phyloP scores from a whole-genome alignment of 1,139 yeast species.

The Lipomyces yarrowii region DNA sequence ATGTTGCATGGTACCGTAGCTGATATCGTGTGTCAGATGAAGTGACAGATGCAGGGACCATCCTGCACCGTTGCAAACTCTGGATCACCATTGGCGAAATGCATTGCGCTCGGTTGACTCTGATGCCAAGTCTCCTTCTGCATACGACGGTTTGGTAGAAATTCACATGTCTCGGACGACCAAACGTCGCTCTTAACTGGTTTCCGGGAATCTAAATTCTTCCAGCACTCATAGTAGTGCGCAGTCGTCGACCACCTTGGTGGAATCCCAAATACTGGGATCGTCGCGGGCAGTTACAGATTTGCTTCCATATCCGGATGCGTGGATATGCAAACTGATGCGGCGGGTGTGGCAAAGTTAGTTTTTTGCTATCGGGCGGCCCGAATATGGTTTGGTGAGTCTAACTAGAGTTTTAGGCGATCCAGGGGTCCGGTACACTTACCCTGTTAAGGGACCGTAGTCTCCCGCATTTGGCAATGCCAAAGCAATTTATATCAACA shows the following conservation, averaged over 20 bases:
- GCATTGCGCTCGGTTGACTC: neutral
- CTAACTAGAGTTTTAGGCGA: neutral
- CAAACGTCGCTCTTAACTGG: neutral
- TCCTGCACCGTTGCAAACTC: neutral
- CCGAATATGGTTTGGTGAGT: neutral
- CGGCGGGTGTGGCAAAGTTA: neutral
- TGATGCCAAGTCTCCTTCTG: neutral
- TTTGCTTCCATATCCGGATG: neutral
- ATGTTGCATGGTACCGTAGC: neutral
- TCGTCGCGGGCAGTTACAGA: neutral
- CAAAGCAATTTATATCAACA: neutral
- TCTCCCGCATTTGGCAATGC: neutral
- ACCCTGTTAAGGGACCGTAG: neutral
- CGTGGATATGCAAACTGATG: neutral
- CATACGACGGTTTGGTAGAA: neutral
- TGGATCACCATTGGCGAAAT: neutral
- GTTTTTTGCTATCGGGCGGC: neutral
- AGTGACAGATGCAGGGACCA: neutral
- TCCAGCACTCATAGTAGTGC: neutral
- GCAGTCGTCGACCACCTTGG: neutral
- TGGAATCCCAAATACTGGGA: neutral
- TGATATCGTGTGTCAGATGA: neutral
- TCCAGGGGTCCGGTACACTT: neutral
- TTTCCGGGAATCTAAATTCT: neutral
- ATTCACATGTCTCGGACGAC: neutral